A percentile compares a stretch with the other conserved stretches of the same genome.
These are phyloP conservation scores for Xylariaceae sp. DNA, from an alignment of 2,329 filamentous ascomycete species.

Conservation along the genomic window DNA sequence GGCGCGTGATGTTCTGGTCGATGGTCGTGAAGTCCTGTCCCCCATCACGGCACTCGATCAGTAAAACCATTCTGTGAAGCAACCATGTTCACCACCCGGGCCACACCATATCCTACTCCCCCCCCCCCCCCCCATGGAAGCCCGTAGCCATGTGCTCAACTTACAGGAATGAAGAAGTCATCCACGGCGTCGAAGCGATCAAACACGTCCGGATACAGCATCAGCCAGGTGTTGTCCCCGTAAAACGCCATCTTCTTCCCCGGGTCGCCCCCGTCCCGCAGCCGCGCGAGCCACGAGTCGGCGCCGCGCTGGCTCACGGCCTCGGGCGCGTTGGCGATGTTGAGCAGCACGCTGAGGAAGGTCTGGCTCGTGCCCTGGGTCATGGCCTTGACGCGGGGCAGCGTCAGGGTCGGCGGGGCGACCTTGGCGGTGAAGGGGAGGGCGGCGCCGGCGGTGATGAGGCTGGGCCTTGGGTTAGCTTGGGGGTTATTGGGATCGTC, in stretches of 20 bases:
- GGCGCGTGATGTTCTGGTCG: constrained; percentile 71
- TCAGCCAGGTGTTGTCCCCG: constrained; percentile 74
- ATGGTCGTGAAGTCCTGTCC: no score
- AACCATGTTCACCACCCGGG: no score
- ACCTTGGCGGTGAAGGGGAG: constrained; percentile 74
- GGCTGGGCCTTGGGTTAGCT: no score
- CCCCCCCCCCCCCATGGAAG: no score
- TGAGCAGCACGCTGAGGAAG: constrained; percentile 71
- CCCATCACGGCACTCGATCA: no score
- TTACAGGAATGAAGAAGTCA: no score
- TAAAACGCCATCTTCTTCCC: constrained; percentile 61
- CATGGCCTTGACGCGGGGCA: constrained; percentile 73
- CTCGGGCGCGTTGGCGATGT: constrained; percentile 71
- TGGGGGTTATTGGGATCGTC: no score
- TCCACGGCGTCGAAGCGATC: constrained; percentile 58
- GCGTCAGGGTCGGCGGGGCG: constrained; percentile 70
- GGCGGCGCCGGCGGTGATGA: constrained; percentile 61
- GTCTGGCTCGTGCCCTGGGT: constrained; percentile 73
- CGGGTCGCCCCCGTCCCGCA: constrained; percentile 49
- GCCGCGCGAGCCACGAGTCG: constrained; percentile 71
- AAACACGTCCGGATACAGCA: constrained; percentile 69
- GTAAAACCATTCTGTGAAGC: no score
- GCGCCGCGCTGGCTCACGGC: constrained; percentile 65
- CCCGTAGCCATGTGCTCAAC: no score
- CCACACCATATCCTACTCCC: no score